These are phyloP conservation scores for Rubroshorea leprosula DNA, from an alignment of 345 rosid genomes.

Conservation along the genomic window DNA sequence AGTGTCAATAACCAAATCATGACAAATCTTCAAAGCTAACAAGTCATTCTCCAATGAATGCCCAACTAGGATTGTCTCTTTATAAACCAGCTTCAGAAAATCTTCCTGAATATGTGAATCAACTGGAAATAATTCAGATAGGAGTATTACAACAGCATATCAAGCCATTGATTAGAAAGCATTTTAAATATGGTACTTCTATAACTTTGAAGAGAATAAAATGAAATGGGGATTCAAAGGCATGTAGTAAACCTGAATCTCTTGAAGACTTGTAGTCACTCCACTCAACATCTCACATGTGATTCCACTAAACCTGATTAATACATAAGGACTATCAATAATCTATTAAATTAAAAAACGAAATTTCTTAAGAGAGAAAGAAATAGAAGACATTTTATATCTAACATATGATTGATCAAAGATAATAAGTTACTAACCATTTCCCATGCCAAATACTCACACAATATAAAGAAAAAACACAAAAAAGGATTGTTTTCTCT, in stretches of 20 bases:
- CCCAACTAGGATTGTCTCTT: slow-evolving; percentile 84
- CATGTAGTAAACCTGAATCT: slow-evolving; percentile 58
- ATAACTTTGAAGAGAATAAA: background rate
- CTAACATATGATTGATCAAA: background rate
- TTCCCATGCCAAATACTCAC: background rate
- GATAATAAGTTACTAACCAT: background rate
- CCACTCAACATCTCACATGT: slow-evolving; percentile 71
- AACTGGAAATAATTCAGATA: slow-evolving; percentile 20
- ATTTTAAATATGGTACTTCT: background rate
- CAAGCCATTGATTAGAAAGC: slow-evolving; percentile 4
- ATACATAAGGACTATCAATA: slow-evolving; percentile 7
- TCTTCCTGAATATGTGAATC: slow-evolving; percentile 60
- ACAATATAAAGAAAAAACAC: too few species aligned
- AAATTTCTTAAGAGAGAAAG: background rate
- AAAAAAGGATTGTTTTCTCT: too few species aligned
- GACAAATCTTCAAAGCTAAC: slow-evolving; percentile 77
- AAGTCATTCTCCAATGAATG: slow-evolving; percentile 98
- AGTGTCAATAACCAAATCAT: slow-evolving; percentile 84
- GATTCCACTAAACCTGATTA: slow-evolving; percentile 86
- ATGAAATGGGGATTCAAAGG: background rate
- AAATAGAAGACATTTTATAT: background rate
- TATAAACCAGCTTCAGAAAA: slow-evolving; percentile 67
- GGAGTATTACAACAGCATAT: slow-evolving; percentile 6
- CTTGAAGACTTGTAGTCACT: slow-evolving; percentile 71
- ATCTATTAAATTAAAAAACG: background rate